Evolutionary conservation across 495 filamentous ascomycete species (phyloP).

Genomic region (Lasiosphaeria miniovina): DNA sequence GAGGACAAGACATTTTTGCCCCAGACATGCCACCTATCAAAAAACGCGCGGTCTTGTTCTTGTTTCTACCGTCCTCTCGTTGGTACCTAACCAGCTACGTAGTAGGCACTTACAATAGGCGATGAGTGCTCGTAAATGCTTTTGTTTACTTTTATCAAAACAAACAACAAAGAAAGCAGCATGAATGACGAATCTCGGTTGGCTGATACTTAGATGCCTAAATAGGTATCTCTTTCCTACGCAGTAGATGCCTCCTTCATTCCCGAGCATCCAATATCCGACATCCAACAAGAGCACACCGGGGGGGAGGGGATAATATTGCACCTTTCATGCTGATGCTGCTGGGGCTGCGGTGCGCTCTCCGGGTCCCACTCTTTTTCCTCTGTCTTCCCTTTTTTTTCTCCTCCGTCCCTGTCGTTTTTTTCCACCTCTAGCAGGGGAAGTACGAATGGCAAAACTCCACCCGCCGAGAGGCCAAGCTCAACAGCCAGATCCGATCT

Average conservation of each 20-base stretch:
- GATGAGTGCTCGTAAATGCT: neutral
- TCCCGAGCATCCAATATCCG: neutral
- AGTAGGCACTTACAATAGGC: neutral
- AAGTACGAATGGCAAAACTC: too few relatives aligned
- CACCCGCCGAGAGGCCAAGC: neutral
- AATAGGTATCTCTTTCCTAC: neutral
- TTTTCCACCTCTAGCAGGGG: too few relatives aligned
- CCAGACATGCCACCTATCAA: neutral
- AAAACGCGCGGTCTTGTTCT: neutral
- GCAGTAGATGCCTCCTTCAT: neutral
- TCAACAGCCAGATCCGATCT: neutral
- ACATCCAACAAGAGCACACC: neutral
- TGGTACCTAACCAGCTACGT: neutral
- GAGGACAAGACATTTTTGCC: neutral
- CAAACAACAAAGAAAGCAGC: constrained; percentile 1
- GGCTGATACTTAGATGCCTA: neutral
- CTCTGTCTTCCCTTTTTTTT: neutral
- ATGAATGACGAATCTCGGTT: constrained; percentile 3
- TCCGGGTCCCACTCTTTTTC: constrained; percentile 4
- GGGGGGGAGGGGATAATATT: constrained; percentile 14
- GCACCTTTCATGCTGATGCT: constrained; percentile 19
- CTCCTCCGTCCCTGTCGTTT: neutral
- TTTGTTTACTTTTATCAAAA: constrained; percentile 6
- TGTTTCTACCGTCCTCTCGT: neutral
- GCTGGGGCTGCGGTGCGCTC: neutral